Base-by-base conservation (phyloP, 2,329 filamentous ascomycete genomes). In the Penicillium rolfsii region DNA sequence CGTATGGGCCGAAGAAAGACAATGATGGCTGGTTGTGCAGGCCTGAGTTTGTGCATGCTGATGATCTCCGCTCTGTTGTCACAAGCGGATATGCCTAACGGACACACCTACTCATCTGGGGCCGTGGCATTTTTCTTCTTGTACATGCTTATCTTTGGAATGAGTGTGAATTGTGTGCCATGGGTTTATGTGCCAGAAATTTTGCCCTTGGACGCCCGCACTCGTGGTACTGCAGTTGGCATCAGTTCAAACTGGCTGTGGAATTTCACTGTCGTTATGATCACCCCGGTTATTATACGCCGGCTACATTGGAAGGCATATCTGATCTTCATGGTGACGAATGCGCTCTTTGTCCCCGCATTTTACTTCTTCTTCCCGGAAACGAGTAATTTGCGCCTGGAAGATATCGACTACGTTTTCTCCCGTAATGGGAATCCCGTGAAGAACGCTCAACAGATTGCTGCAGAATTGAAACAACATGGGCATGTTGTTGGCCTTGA, bases 261-360 rank as follows among this genome's bases (percentile, higher is more conserved):
- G 45, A 65, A 64, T 55, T 69, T 67, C 55, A 57, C 65, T 30
- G 19, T 69, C 8, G 67, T 62, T 4, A 38, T 66, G 24, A 63
- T 65, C 12, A 69, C 67, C 12, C 69, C 67, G 7, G 60, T 65
- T 24, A 66, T 61, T 19, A 53, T 71, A 41, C 59, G 54, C 67
- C 66, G 14, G 19, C 82, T 85, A 49, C 81, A 81, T 24, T 85
- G 78, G 61, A 68, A 67, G 38, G 64, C 67, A 16, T 77, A 76
- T 57, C 71, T 76, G 52, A 67, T 76, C 59, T 76, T 76, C 55
- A 73, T 70, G 16, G 63, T 64, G 52, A 76, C 75, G 64, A 74
- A 72, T n/a, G 65, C 61, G 33, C 55, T 65, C 35, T 66, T 63
- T 52, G 57, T 65, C 11, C 63, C 59, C 5, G 71, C 73, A 30